phyloP scores from a whole-genome alignment of 2,329 filamentous ascomycete species.

The Lasiodiplodia sp. region DNA sequence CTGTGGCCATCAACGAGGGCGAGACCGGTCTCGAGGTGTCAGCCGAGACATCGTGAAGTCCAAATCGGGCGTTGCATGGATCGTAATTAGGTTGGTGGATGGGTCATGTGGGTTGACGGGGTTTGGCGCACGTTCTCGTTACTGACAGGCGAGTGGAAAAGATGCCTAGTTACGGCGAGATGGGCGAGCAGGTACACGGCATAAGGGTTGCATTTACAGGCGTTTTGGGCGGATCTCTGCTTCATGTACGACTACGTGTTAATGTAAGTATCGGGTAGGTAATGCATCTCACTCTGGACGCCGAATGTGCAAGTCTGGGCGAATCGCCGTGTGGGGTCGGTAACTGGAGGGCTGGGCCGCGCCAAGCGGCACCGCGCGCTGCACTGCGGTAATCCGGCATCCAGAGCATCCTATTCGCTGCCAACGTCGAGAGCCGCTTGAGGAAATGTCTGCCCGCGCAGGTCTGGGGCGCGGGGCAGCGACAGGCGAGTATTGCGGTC shows the following conservation, averaged over 20 bases:
- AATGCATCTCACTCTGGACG: slow-evolving; percentile 18
- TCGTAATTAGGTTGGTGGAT: slow-evolving; percentile 23
- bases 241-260: slow-evolving; percentile 25
- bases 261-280: slow-evolving; percentile 13
- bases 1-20: slow-evolving; percentile 70
- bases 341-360: slow-evolving; percentile 10
- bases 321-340: slow-evolving; percentile 15
- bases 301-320: not conserved
- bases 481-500: not conserved
- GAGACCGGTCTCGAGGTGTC: slow-evolving; percentile 37
- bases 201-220: slow-evolving; percentile 14
- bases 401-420: slow-evolving; percentile 15
- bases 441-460: not conserved
- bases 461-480: slow-evolving; percentile 18
- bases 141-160: slow-evolving; percentile 5
- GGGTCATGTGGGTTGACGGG: slow-evolving; percentile 25
- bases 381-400: slow-evolving; percentile 2
- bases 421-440: not conserved
- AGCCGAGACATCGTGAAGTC: slow-evolving; percentile 23
- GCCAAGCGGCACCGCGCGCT: slow-evolving; percentile 12
- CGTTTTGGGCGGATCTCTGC: slow-evolving; percentile 22
- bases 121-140: slow-evolving; percentile 26
- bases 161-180: not conserved
- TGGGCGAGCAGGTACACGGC: not conserved
- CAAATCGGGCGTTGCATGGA: slow-evolving; percentile 14